Conservation (phyloP, 139 green algal species). For the Volvox reticuliferus region DNA sequence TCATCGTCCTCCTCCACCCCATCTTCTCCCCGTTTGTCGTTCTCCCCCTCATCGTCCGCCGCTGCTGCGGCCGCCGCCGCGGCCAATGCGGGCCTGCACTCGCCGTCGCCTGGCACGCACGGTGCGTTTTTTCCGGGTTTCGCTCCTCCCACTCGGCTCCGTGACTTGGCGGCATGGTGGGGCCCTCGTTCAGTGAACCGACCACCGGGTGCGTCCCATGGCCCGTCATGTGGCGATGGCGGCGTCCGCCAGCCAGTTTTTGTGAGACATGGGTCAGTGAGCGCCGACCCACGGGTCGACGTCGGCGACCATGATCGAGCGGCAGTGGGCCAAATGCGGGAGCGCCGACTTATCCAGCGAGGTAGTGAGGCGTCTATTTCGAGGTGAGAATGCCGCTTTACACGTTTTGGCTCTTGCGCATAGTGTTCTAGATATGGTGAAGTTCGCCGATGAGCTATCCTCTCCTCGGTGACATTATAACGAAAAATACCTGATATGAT, state of each 20-base stretch:
- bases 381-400: not conserved
- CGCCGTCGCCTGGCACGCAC: not conserved
- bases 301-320: not conserved
- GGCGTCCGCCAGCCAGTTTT: no score
- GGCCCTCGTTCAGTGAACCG: not conserved
- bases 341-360: conserved; percentile 1
- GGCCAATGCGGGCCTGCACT: no score
- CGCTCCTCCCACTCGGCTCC: not conserved
- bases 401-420: no score
- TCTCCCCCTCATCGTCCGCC: not conserved
- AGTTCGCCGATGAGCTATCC: no score
- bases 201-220: not conserved
- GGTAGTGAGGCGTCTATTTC: not conserved
- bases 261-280: not conserved
- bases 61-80: no score
- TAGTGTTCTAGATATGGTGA: no score
- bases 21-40: not conserved
- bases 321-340: not conserved
- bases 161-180: not conserved
- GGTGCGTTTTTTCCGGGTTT: not conserved
- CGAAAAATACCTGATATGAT: no score
- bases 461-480: no score
- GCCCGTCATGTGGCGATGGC: not conserved
- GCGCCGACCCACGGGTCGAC: not conserved
- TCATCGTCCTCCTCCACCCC: not conserved